phyloP scores from a whole-genome alignment of 140 eudicot species.

The Senecio squalidus region DNA sequence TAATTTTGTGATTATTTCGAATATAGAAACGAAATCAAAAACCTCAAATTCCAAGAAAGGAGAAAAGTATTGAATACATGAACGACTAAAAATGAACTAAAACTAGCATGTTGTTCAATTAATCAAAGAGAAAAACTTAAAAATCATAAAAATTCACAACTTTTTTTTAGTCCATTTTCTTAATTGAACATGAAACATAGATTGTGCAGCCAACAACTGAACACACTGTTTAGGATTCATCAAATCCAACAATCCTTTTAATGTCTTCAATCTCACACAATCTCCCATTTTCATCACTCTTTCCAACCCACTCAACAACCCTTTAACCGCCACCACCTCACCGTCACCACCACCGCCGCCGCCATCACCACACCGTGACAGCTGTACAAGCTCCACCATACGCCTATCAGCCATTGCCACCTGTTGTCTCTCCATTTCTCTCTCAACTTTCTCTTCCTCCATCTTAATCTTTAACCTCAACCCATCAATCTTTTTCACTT shows the following conservation, averaged over 20 bases:
- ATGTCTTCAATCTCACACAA: constrained; percentile 64
- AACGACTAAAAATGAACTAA: not conserved
- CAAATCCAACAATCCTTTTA: constrained; percentile 69
- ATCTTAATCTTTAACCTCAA: constrained; percentile 43
- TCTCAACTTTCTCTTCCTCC: constrained; percentile 80
- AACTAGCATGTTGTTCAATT: not conserved
- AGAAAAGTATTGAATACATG: no score
- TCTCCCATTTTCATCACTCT: constrained; percentile 80
- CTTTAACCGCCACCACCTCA: constrained; percentile 36
- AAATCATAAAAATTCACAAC: not conserved
- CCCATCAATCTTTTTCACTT: constrained; percentile 38
- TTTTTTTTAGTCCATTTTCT: constrained; percentile 45
- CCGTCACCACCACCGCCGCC: constrained; percentile 2
- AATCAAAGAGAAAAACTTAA: not conserved
- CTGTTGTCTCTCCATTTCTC: constrained; percentile 83
- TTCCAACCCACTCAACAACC: constrained; percentile 49
- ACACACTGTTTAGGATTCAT: constrained; percentile 57
- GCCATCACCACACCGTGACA: constrained; percentile 12
- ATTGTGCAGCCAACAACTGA: constrained; percentile 58
- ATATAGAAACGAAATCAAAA: no score
- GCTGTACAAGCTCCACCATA: constrained; percentile 47
- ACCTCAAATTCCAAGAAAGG: no score
- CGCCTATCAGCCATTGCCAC: constrained; percentile 51
- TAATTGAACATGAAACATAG: constrained; percentile 44
- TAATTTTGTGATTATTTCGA: no score